Percentiles rank a stretch among this genome's conserved stretches.
Conservation (phyloP, 768 basidiomycete species). For the Leccinum variicolor region DNA sequence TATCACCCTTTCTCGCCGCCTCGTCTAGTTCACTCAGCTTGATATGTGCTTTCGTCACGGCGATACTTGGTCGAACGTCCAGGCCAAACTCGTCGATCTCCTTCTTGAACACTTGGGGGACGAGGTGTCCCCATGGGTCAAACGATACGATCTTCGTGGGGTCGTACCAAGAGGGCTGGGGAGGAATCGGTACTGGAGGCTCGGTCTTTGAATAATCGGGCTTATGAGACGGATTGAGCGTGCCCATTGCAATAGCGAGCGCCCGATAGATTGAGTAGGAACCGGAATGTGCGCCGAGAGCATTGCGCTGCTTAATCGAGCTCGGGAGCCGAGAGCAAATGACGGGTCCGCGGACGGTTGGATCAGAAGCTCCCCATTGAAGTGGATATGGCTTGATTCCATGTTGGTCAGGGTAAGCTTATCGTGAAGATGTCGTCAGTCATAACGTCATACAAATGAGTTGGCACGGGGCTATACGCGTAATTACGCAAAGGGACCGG, state of each 20-base stretch:
- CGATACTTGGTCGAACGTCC: constrained; percentile 90
- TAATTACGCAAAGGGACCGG: constrained; percentile 3
- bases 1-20: constrained; percentile 63
- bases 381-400: constrained; percentile 80
- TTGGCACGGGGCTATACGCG: constrained; percentile 3
- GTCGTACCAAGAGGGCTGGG: constrained; percentile 75
- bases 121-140: constrained; percentile 92
- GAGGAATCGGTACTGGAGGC: constrained; percentile 78
- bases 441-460: background rate
- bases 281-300: constrained; percentile 91
- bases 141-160: constrained; percentile 83
- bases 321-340: constrained; percentile 82
- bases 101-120: constrained; percentile 63
- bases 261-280: constrained; percentile 95
- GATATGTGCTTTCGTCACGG: constrained; percentile 89
- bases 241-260: constrained; percentile 86
- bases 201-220: constrained; percentile 81
- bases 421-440: constrained; percentile 11
- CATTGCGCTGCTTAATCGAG: constrained; percentile 88
- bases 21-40: constrained; percentile 94
- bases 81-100: constrained; percentile 64
- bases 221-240: constrained; percentile 73
- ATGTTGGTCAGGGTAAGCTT: constrained; percentile 90
- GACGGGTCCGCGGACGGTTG: constrained; percentile 74
- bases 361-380: constrained; percentile 72